phyloP scores from a whole-genome alignment of 352 stramenopile species.

The Phytopythium delawarense region DNA sequence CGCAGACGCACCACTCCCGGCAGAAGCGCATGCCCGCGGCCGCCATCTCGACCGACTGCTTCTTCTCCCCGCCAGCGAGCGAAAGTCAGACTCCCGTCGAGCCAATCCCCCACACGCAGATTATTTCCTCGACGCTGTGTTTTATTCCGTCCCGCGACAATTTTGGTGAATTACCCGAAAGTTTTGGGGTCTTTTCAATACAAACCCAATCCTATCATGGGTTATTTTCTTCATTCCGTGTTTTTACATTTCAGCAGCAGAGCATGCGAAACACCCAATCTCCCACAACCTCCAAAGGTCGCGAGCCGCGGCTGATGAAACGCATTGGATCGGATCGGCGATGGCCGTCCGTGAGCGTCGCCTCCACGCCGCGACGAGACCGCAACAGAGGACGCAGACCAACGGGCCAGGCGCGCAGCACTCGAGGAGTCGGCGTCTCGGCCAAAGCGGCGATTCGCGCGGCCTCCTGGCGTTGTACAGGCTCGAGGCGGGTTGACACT shows the following conservation, averaged over 20 bases:
- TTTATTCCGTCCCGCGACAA: no score
- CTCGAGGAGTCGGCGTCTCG: background rate
- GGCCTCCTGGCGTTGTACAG: background rate
- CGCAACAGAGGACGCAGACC: background rate
- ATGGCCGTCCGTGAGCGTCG: background rate
- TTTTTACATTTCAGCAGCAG: background rate
- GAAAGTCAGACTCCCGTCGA: background rate
- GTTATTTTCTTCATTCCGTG: background rate
- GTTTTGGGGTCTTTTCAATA: no score
- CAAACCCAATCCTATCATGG: no score
- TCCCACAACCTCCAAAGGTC: background rate
- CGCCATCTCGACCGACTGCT: slow-evolving; percentile 33
- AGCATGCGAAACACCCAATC: no score
- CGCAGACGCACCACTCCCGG: slow-evolving; percentile 69
- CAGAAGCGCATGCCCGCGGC: slow-evolving; percentile 87
- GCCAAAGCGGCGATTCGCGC: background rate
- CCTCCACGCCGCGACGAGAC: background rate
- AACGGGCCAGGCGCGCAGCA: background rate
- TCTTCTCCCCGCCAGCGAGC: background rate
- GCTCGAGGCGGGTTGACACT: background rate
- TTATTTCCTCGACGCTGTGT: no score
- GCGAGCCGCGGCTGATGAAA: background rate
- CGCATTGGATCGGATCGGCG: background rate
- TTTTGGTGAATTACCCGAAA: no score
- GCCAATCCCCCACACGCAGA: background rate